Percentiles rank a stretch among this genome's conserved stretches.
Conservation (phyloP, 176 grass and related monocot species). For the Zea luxurians region DNA sequence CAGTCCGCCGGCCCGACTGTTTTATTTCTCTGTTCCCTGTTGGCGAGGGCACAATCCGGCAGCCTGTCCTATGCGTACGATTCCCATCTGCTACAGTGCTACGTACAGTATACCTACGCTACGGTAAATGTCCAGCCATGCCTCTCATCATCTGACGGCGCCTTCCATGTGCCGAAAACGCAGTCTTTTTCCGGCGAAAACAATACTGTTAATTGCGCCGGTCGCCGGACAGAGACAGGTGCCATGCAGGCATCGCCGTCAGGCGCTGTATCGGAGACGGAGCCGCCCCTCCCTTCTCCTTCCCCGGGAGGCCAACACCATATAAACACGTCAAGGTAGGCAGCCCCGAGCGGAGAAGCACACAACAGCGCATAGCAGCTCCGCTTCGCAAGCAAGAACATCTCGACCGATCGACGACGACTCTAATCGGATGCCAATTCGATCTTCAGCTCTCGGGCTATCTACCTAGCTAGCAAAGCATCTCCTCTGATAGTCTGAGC, state of each 20-base stretch:
- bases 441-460: no score
- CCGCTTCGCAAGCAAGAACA: slow-evolving; percentile 21
- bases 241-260: slow-evolving; percentile 18
- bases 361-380: neutral
- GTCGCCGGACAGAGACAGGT: slow-evolving; percentile 25
- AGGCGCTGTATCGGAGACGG: neutral
- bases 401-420: neutral
- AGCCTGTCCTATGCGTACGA: neutral
- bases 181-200: slow-evolving; percentile 20
- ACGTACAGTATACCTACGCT: neutral
- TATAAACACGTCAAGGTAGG: slow-evolving; percentile 25
- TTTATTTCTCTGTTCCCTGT: neutral
- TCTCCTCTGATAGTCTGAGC: neutral
- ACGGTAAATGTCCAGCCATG: neutral
- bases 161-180: slow-evolving; percentile 34
- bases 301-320: neutral
- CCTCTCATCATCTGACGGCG: neutral
- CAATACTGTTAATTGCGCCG: slow-evolving; percentile 16
- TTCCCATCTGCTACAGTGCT: neutral
- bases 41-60: neutral
- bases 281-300: neutral
- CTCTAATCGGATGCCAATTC: neutral
- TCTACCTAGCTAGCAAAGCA: no score
- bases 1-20: no score
- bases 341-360: neutral